Percentiles rank a stretch among this genome's conserved stretches.
Conservation (phyloP, 2,329 filamentous ascomycete species). For the Scedosporium apiospermum region DNA sequence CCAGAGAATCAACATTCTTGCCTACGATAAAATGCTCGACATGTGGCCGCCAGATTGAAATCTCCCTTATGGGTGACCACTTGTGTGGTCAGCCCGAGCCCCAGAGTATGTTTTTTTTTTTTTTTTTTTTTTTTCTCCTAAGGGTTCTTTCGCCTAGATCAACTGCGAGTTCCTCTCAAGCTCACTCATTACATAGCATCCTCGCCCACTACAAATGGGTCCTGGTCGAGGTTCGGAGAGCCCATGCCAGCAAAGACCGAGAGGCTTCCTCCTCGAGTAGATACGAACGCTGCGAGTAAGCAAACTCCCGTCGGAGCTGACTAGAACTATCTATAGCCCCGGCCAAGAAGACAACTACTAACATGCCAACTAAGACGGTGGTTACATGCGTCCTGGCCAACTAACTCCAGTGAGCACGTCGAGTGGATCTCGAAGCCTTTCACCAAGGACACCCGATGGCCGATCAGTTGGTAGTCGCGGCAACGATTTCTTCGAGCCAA, state of each 20-base stretch:
- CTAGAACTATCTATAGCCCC: too few species aligned
- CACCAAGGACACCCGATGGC: conserved; percentile 49
- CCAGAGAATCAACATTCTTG: conserved; percentile 59
- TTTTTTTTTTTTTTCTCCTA: too few species aligned
- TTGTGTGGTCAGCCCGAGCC: conserved; percentile 48
- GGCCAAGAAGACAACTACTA: background rate
- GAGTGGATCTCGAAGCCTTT: conserved; percentile 49
- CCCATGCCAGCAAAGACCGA: conserved; percentile 25
- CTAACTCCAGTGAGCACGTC: conserved; percentile 55
- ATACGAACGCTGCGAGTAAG: conserved; percentile 45
- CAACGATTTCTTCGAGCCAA: conserved; percentile 36
- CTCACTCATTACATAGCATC: conserved; percentile 7
- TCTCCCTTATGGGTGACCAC: conserved; percentile 80
- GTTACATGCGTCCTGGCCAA: conserved; percentile 43
- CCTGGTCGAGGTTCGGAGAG: conserved; percentile 13
- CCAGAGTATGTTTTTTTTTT: conserved; percentile 29
- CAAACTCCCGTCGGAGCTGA: conserved; percentile 13
- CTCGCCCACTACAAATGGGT: conserved; percentile 2
- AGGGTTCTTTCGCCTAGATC: background rate
- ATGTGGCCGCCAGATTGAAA: conserved; percentile 70
- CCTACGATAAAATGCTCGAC: conserved; percentile 82
- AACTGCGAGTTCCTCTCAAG: background rate
- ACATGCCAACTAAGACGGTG: background rate
- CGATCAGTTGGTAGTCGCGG: conserved; percentile 30
- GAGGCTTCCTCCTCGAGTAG: conserved; percentile 36